A percentile compares a stretch with the other conserved stretches of the same genome.
These are phyloP conservation scores for Hsuehochloa calcarea DNA, from an alignment of 176 grass and related monocot genomes.

Conservation along the genomic window DNA sequence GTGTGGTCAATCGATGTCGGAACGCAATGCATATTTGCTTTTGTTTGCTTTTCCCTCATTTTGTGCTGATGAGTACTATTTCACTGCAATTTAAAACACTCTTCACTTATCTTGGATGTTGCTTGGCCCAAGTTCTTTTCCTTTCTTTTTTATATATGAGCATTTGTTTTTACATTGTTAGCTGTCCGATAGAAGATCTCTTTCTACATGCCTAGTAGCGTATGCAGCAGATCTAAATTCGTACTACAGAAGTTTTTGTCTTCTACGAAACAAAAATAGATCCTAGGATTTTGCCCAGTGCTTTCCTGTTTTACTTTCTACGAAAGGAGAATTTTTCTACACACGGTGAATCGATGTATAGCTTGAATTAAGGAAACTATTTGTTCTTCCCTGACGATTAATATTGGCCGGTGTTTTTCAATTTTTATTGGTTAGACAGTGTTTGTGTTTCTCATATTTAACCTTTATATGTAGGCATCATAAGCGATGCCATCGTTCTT, in stretches of 20 bases:
- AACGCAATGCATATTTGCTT: neutral
- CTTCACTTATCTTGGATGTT: constrained; percentile 10
- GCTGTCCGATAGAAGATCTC: neutral
- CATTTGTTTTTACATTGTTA: neutral
- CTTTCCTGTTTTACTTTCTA: neutral
- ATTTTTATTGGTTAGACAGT: neutral
- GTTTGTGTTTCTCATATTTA: neutral
- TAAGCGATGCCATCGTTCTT: neutral
- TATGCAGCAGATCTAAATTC: neutral
- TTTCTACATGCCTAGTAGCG: neutral
- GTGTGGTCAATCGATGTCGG: neutral
- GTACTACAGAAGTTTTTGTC: neutral
- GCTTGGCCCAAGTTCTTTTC: neutral
- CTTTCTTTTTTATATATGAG: neutral
- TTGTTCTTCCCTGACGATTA: neutral
- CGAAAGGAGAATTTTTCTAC: neutral
- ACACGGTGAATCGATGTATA: neutral
- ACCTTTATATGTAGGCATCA: neutral
- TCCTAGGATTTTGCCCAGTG: neutral
- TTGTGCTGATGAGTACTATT: neutral
- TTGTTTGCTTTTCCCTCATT: constrained; percentile 24
- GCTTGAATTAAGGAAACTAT: neutral
- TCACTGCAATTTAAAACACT: neutral
- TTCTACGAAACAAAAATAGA: neutral
- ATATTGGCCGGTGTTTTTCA: neutral